Conservation (phyloP, 306 rosid species). For the Cotoneaster glaucophyllus region DNA sequence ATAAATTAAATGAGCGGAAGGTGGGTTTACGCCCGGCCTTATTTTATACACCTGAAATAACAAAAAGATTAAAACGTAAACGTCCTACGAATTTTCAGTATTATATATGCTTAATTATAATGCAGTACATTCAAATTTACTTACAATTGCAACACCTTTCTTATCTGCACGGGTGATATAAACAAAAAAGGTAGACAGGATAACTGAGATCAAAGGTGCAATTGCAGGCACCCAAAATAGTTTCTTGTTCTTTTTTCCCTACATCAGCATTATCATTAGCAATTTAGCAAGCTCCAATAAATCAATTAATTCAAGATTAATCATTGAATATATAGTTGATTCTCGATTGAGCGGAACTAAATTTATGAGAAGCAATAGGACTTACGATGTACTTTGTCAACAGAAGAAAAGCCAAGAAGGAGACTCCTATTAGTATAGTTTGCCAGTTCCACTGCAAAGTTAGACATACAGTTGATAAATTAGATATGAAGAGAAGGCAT, state of each 20-base stretch:
- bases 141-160: slow-evolving; percentile 67
- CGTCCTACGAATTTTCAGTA: neutral
- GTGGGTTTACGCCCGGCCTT: slow-evolving; percentile 53
- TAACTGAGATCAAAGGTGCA: slow-evolving; percentile 69
- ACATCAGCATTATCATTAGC: neutral
- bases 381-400: slow-evolving; percentile 58
- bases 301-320: neutral
- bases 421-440: slow-evolving; percentile 57
- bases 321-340: too few species aligned
- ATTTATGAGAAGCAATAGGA: too few species aligned
- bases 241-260: slow-evolving; percentile 68
- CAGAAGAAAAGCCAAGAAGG: slow-evolving; percentile 63
- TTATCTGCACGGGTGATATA: slow-evolving; percentile 64
- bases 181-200: slow-evolving; percentile 63
- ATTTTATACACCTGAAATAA: slow-evolving; percentile 52
- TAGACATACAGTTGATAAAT: neutral
- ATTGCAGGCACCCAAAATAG: slow-evolving; percentile 77
- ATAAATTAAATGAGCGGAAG: slow-evolving; percentile 47
- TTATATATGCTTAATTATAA: too few species aligned
- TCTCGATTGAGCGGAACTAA: too few species aligned
- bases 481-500: too few species aligned
- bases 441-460: slow-evolving; percentile 84
- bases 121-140: slow-evolving; percentile 5
- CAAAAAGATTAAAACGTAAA: neutral
- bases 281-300: neutral